These are phyloP conservation scores for Lophiotrema nucula DNA, from an alignment of 495 filamentous ascomycete genomes.

Conservation along the genomic window DNA sequence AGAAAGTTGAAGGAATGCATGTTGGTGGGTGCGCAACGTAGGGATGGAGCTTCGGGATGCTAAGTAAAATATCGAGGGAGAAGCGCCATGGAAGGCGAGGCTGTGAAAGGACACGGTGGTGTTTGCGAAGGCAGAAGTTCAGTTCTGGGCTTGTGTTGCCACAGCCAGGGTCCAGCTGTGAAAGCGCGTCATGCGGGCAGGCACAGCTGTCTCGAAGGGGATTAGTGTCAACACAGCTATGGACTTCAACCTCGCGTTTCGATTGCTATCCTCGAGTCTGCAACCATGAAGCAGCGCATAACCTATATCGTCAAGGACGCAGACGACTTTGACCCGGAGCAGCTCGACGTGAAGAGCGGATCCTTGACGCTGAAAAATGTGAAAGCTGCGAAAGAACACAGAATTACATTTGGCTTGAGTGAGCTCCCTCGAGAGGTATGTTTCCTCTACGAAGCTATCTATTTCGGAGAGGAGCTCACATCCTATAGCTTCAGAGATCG, in stretches of 20 bases:
- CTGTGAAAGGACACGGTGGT: slow-evolving; percentile 29
- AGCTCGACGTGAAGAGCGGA: slow-evolving; percentile 51
- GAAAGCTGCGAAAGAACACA: slow-evolving; percentile 74
- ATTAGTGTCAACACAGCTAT: neutral
- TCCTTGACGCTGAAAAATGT: slow-evolving; percentile 48
- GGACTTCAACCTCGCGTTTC: neutral
- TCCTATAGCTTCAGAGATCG: slow-evolving; percentile 53
- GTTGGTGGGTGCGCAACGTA: neutral
- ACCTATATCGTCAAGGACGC: slow-evolving; percentile 71
- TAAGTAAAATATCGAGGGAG: too few species aligned
- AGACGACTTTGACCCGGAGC: slow-evolving; percentile 59
- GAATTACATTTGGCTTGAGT: slow-evolving; percentile 66
- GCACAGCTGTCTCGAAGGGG: neutral
- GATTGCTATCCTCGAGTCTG: neutral
- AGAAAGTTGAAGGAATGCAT: slow-evolving; percentile 45
- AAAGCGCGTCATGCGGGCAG: neutral
- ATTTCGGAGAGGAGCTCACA: neutral
- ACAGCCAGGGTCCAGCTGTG: too few species aligned
- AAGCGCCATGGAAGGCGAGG: neutral
- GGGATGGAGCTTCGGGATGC: neutral
- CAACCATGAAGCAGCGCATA: slow-evolving; percentile 76
- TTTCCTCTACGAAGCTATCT: neutral
- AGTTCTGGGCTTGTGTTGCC: too few species aligned
- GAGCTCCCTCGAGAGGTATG: slow-evolving; percentile 71
- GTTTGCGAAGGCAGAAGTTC: slow-evolving; percentile 3